These are phyloP conservation scores for Paraphoma chrysanthemicola DNA, from an alignment of 2,329 filamentous ascomycete species.

Conservation along the genomic window DNA sequence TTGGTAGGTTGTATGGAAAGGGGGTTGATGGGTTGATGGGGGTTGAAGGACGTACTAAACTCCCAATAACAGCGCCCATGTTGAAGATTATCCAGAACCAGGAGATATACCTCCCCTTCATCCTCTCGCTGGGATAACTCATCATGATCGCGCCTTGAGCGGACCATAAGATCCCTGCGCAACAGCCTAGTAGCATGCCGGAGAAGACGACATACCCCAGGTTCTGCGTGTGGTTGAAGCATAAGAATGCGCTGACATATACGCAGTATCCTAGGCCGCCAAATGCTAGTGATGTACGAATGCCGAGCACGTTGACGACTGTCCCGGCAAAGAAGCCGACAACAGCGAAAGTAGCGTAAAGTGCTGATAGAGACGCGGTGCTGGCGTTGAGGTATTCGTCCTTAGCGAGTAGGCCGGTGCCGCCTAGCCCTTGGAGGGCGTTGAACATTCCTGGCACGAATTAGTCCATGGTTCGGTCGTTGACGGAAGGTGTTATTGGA, in stretches of 20 bases:
- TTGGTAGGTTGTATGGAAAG: too few species aligned
- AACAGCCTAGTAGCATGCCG: constrained; percentile 74
- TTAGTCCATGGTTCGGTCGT: constrained; percentile 7
- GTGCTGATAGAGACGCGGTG: constrained; percentile 67
- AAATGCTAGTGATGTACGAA: constrained; percentile 69
- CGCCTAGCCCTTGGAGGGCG: constrained; percentile 54
- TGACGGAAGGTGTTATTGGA: background rate
- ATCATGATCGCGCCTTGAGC: constrained; percentile 86
- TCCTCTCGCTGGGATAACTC: constrained; percentile 78
- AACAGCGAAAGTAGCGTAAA: constrained; percentile 73
- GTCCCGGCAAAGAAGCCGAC: constrained; percentile 70
- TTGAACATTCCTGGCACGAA: constrained; percentile 53
- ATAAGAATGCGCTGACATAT: constrained; percentile 72
- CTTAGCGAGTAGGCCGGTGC: constrained; percentile 50
- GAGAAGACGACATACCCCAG: constrained; percentile 75
- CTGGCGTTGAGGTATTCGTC: constrained; percentile 58
- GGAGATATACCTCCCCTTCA: constrained; percentile 85
- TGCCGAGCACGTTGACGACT: constrained; percentile 74
- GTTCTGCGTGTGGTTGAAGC: constrained; percentile 70
- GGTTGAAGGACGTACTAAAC: constrained; percentile 60
- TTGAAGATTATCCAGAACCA: constrained; percentile 96
- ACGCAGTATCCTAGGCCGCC: constrained; percentile 78
- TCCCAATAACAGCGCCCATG: constrained; percentile 82
- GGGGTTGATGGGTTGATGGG: too few species aligned
- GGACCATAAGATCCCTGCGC: constrained; percentile 78